Base-by-base conservation (phyloP, 306 rosid species). In the Glycyrrhiza uralensis region DNA sequence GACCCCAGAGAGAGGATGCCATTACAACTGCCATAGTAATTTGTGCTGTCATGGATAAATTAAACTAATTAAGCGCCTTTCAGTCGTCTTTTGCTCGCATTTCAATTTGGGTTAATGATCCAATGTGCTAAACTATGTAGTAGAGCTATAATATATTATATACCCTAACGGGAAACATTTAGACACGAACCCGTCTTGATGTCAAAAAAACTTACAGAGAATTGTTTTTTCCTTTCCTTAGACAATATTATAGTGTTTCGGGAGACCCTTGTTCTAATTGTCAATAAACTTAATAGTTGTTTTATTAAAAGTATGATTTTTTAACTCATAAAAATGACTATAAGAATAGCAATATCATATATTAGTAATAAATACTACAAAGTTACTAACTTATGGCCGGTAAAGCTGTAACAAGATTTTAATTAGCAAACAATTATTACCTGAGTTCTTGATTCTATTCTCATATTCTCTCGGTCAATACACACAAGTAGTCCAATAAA, bases 341-440 rank as follows among this genome's bases (percentile, higher is more conserved):
- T n/a, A n/a, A n/a, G n/a, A n/a, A n/a, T n/a, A n/a, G n/a, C n/a
- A n/a, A n/a, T n/a, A n/a, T n/a, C n/a, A n/a, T n/a, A n/a, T n/a
- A n/a, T n/a, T n/a, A n/a, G n/a, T 10, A 26, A 69, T 38, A 69
- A 20, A 42, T 20, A n/a, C n/a, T n/a, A n/a, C n/a, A n/a, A 28
- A 26, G 52, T 65, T 64, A 56, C 52, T 28, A 55, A 57, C 13
- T 39, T n/a, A 2, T 6, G n/a, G n/a, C n/a, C n/a, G 0, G 50
- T 64, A 70, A 79, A 35, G 72, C 79, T 75, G 79, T 64, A 57
- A 64, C 61, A 56, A 20, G 47, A 12, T 28, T 23, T 22, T n/a
- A 50, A 23, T 19, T 38, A 45, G 60, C 18, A 46, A 78, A 58
- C 26, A 57, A 32, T 33, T 59, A 55, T 79, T 58, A 58, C 30